A percentile compares a stretch with the other conserved stretches of the same genome.
Conservation (phyloP, 371 early-diverging fungal genomes). For the Actinomortierella ambigua region DNA sequence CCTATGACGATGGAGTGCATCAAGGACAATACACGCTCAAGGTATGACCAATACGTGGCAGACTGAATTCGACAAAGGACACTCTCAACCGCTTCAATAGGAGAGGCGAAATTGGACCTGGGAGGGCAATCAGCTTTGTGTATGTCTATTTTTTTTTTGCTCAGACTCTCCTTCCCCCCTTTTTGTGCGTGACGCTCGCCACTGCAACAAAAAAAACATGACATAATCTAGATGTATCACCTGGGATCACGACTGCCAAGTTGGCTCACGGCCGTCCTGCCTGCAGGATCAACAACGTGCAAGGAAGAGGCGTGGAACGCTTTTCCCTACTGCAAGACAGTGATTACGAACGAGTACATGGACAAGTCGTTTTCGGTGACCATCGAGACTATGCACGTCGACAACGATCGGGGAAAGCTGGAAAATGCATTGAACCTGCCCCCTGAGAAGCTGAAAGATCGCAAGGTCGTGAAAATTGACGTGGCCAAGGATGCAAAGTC, state of each 20-base stretch:
- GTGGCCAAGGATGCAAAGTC: conserved; percentile 67
- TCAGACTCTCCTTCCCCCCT: not conserved
- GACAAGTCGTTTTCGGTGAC: conserved; percentile 72
- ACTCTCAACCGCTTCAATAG: too few relatives aligned
- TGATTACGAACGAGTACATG: conserved; percentile 66
- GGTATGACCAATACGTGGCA: conserved; percentile 43
- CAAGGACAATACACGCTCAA: conserved; percentile 83
- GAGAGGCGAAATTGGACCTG: too few relatives aligned
- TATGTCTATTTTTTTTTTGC: too few relatives aligned
- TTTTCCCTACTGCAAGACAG: conserved; percentile 65
- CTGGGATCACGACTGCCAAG: conserved; percentile 57
- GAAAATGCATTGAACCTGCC: conserved; percentile 58
- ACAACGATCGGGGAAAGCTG: conserved; percentile 70
- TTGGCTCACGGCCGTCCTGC: conserved; percentile 62
- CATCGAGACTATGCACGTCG: conserved; percentile 75
- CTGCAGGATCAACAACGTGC: conserved; percentile 66
- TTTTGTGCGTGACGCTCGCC: not conserved
- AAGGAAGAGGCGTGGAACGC: conserved; percentile 87
- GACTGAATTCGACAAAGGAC: too few relatives aligned
- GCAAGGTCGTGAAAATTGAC: conserved; percentile 66
- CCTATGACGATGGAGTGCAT: conserved; percentile 67
- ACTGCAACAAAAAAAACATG: not conserved
- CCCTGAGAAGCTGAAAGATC: conserved; percentile 55
- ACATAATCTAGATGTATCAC: conserved; percentile 30
- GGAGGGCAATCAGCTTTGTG: too few relatives aligned